These are phyloP conservation scores for Grammothele lineata DNA, from an alignment of 768 basidiomycete genomes.

Conservation along the genomic window DNA sequence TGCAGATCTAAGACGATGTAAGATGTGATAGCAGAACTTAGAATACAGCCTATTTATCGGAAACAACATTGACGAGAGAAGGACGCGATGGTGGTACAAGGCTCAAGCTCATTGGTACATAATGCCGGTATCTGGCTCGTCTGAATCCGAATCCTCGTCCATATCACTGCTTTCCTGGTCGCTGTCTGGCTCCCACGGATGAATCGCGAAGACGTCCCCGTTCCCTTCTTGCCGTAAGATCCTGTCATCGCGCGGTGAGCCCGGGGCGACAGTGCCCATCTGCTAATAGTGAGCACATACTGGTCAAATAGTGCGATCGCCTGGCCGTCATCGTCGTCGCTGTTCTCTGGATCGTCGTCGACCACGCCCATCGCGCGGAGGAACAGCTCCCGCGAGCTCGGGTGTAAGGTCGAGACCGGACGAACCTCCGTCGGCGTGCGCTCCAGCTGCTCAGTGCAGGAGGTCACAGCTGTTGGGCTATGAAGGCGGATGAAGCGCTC, in stretches of 20 bases:
- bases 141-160: neutral
- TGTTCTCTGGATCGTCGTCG: constrained; percentile 25
- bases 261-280: too few relatives aligned
- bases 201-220: constrained; percentile 48
- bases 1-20: too few relatives aligned
- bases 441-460: constrained; percentile 40
- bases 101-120: too few relatives aligned
- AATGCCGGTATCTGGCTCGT: too few relatives aligned
- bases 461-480: constrained; percentile 54
- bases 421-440: constrained; percentile 48
- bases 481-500: constrained; percentile 69
- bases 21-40: too few relatives aligned
- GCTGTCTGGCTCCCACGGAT: constrained; percentile 33
- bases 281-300: too few relatives aligned
- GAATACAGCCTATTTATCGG: too few relatives aligned
- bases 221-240: constrained; percentile 56
- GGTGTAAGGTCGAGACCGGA: constrained; percentile 31
- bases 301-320: constrained; percentile 70
- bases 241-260: constrained; percentile 30
- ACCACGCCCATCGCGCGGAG: constrained; percentile 33
- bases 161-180: constrained; percentile 5
- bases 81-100: too few relatives aligned
- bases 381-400: constrained; percentile 34
- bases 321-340: constrained; percentile 37
- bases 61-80: too few relatives aligned